phyloP scores from a whole-genome alignment of 305 asterid genomes.

The Fraxinus ornus region DNA sequence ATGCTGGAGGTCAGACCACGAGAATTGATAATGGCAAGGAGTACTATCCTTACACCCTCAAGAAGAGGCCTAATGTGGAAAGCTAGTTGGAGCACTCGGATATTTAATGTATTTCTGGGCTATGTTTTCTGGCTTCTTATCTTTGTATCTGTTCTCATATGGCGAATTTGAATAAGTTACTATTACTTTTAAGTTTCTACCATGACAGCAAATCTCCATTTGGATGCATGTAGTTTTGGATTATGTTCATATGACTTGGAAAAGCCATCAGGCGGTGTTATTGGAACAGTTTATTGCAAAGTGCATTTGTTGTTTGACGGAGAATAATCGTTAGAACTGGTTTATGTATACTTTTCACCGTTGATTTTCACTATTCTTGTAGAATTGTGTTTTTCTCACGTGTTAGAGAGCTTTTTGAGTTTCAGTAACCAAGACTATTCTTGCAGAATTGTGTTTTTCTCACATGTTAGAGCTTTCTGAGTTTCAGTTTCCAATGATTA shows the following conservation, averaged over 20 bases:
- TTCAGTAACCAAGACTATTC: too few species aligned
- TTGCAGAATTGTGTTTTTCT: not conserved
- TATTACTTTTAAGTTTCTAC: not conserved
- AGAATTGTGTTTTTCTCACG: not conserved
- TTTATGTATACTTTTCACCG: not conserved
- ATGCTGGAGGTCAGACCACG: not conserved
- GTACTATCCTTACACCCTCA: not conserved
- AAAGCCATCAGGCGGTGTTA: slow-evolving; percentile 16
- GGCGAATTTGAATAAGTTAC: not conserved
- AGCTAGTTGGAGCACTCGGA: not conserved
- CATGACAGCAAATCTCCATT: not conserved
- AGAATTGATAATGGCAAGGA: not conserved
- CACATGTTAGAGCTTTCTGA: not conserved
- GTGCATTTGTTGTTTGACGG: not conserved
- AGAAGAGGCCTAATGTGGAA: not conserved
- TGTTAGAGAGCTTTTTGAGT: not conserved
- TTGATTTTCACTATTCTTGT: not conserved
- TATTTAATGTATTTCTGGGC: not conserved
- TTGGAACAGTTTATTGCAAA: not conserved
- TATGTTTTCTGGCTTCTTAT: not conserved
- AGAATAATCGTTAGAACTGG: not conserved
- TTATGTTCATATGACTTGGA: slow-evolving; percentile 11
- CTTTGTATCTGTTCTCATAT: not conserved
- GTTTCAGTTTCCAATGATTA: not conserved
- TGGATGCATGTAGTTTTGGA: not conserved